Evolutionary conservation across 169 alveolate genomes (phyloP), one percentile per base, ranked within the genome.

Genomic region (Plasmodium falciparum): DNA sequence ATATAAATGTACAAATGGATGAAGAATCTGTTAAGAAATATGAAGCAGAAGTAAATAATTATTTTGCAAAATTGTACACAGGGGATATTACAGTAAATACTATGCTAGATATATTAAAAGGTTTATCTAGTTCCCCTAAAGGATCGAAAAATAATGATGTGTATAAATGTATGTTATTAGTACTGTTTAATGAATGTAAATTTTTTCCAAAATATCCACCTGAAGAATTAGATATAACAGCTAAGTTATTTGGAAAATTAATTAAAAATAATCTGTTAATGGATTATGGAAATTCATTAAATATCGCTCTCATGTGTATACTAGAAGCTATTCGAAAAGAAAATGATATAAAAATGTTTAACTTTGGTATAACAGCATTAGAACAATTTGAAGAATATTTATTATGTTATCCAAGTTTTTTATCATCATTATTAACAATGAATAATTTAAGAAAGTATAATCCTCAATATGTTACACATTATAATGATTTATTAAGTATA

Each of bases 151-250:
- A 94, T 73, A 66, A 75, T 74, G 93, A 91, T 24, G 89, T 90
- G 22, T 94, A 91, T 91, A 91, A 92, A 91, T 80, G 95, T 17
- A 94, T 94, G 95, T 92, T 95, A 45, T 90, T 94, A 67, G 94
- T 95, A 11, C 43, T 95, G 58, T 95, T 95, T 72, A 95, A 93
- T 93, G 97, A 95, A 88, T 95, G 97, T 75, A 89, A 95, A 58
- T 95, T 95, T 67, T 95, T 93, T 93, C 97, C 97, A 6, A 95
- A 95, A 66, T 95, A 95, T 72, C 97, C 97, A 2, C 62, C 78
- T 26, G 96, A 92, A 78, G 97, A 95, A 74, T 93, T 95, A 76
- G 94, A 94, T 29, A 91, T 90, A 24, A 95, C 97, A 29, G 97
- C 97, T 22, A 96, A 95, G 50, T 74, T 95, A 29, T 94, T 95